A percentile compares a stretch with the other conserved stretches of the same genome.
phyloP scores from a whole-genome alignment of 441 rosid genomes.

The Macaranga tanarius region DNA sequence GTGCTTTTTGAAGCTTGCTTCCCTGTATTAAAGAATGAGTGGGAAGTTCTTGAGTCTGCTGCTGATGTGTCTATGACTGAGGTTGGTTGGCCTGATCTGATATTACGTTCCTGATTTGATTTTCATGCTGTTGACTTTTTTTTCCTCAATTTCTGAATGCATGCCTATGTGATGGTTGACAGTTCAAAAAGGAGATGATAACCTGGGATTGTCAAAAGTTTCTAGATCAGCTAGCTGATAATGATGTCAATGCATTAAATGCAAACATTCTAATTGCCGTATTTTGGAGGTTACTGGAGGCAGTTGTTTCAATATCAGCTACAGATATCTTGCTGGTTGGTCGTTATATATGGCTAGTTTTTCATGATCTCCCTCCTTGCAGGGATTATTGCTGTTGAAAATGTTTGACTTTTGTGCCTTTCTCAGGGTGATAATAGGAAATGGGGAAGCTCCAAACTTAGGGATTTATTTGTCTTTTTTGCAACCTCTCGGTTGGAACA shows the following conservation, averaged over 20 bases:
- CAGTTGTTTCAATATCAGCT: slow-evolving; percentile 41
- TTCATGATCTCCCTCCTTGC: slow-evolving; percentile 11
- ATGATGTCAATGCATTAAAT: slow-evolving; percentile 49
- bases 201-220: slow-evolving; percentile 61
- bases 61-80: slow-evolving; percentile 44
- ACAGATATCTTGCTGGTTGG: slow-evolving; percentile 51
- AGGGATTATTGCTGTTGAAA: slow-evolving; percentile 3
- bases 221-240: slow-evolving; percentile 53
- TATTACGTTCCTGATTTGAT: slow-evolving; percentile 4
- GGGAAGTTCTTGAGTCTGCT: slow-evolving; percentile 54
- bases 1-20: slow-evolving; percentile 70
- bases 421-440: slow-evolving; percentile 60
- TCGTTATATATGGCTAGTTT: slow-evolving; percentile 17
- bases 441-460: slow-evolving; percentile 38
- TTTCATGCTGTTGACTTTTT: neutral
- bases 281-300: slow-evolving; percentile 74
- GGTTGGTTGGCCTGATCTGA: slow-evolving; percentile 39
- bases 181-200: slow-evolving; percentile 55
- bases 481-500: slow-evolving; percentile 53
- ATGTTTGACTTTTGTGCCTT: neutral
- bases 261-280: slow-evolving; percentile 51
- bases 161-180: slow-evolving; percentile 31
- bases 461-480: slow-evolving; percentile 68
- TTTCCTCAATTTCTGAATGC: slow-evolving; percentile 12
- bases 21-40: slow-evolving; percentile 69